Evolutionary conservation across 2,329 filamentous ascomycete species (phyloP).

Genomic region (Ophiocordyceps sinensis): DNA sequence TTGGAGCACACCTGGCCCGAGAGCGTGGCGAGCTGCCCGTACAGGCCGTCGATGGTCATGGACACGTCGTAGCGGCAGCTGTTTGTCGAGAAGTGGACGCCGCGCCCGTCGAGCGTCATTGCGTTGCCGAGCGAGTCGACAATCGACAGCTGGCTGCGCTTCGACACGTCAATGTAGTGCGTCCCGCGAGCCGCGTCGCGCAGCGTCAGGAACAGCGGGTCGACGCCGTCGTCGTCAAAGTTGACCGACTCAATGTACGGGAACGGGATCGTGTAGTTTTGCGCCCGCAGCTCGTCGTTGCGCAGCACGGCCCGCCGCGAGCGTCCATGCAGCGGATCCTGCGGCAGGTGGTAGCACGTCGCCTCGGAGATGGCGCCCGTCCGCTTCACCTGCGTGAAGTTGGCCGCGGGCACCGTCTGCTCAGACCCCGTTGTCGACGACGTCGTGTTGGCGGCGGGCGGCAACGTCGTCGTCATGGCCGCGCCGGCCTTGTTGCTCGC

Average conservation of each 20-base stretch:
- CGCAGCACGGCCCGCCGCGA: constrained; percentile 15
- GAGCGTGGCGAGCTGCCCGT: constrained; percentile 16
- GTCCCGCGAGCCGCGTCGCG: constrained; percentile 13
- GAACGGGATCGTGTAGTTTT: constrained; percentile 16
- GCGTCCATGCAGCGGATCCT: constrained; percentile 8
- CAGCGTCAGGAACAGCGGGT: constrained; percentile 18
- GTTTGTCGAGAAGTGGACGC: constrained; percentile 19
- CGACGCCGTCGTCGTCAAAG: constrained; percentile 15
- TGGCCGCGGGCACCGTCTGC: constrained; percentile 11
- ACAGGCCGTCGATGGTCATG: constrained; percentile 17
- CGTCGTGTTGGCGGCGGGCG: not conserved
- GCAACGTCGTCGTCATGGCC: not conserved
- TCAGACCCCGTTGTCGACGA: constrained; percentile 1
- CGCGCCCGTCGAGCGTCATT: constrained; percentile 16
- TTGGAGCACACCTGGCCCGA: constrained; percentile 17
- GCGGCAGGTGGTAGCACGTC: constrained; percentile 17
- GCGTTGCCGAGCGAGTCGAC: constrained; percentile 15
- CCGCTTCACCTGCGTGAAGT: constrained; percentile 18
- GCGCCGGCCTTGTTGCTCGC: not conserved
- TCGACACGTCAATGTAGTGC: constrained; percentile 20
- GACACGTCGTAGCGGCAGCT: constrained; percentile 19
- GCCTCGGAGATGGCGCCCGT: constrained; percentile 11
- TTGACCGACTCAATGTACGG: constrained; percentile 23
- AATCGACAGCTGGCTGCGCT: constrained; percentile 15
- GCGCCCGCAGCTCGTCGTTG: constrained; percentile 14